phyloP scores from a whole-genome alignment of 2,329 filamentous ascomycete genomes.

The Sporothrix protearum region DNA sequence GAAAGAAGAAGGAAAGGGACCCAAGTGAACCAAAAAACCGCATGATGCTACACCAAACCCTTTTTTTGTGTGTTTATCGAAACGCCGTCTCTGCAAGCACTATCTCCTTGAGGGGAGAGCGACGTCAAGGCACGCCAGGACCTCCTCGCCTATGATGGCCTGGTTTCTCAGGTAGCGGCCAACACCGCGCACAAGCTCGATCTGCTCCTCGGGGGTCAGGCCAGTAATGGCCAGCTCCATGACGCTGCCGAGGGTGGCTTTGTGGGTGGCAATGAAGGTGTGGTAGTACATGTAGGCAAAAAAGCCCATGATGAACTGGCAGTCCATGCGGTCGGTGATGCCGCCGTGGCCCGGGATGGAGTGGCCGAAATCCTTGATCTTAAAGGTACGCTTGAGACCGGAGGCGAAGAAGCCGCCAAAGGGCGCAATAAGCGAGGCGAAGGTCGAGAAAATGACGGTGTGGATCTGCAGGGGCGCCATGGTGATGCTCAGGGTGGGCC shows the following conservation, averaged over 20 bases:
- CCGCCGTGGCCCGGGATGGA: slow-evolving; percentile 96
- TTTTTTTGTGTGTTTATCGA: background rate
- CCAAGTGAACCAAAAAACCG: slow-evolving; percentile 11
- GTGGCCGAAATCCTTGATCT: slow-evolving; percentile 99
- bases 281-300: slow-evolving; percentile 99
- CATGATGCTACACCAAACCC: background rate
- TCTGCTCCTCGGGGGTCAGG: slow-evolving; percentile 80
- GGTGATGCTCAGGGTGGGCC: slow-evolving; percentile 60
- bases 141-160: slow-evolving; percentile 43
- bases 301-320: slow-evolving; percentile 99
- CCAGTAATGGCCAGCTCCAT: slow-evolving; percentile 90
- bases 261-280: slow-evolving; percentile 88
- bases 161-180: slow-evolving; percentile 63
- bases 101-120: slow-evolving; percentile 28
- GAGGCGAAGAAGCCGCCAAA: slow-evolving; percentile 99
- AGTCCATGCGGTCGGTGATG: slow-evolving; percentile 99
- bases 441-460: slow-evolving; percentile 82
- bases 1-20: background rate
- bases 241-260: slow-evolving; percentile 77
- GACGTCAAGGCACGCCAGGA: slow-evolving; percentile 28
- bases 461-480: slow-evolving; percentile 91
- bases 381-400: slow-evolving; percentile 95
- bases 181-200: slow-evolving; percentile 70
- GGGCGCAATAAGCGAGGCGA: slow-evolving; percentile 92
- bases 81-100: background rate